Conservation (phyloP, 164 flowering plant genomes). For the Chimonanthus praecox region DNA sequence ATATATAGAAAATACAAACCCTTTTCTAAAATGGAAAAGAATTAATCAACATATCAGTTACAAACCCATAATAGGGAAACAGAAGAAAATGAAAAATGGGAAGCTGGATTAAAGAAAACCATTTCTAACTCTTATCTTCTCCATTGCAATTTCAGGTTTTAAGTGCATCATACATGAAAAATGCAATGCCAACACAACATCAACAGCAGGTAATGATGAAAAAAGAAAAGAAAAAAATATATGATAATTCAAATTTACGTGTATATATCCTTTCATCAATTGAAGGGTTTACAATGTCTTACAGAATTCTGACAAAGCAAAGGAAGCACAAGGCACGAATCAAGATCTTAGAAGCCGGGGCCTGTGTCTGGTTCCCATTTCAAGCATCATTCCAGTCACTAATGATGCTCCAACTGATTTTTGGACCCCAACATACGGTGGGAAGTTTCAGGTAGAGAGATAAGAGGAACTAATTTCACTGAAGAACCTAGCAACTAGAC, state of each 20-base stretch:
- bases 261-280: not conserved
- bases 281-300: not conserved
- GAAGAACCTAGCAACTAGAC: not conserved
- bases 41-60: no score
- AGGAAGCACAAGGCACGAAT: not conserved
- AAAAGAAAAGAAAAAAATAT: not conserved
- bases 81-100: not conserved
- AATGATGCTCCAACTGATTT: not conserved
- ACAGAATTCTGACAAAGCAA: not conserved
- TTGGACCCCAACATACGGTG: not conserved
- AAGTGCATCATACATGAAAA: slow-evolving; percentile 1
- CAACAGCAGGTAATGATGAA: not conserved
- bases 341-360: slow-evolving; percentile 4
- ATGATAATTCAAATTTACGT: not conserved
- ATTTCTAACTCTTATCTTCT: not conserved
- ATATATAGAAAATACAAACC: no score
- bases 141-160: slow-evolving; percentile 1
- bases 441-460: not conserved
- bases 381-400: not conserved
- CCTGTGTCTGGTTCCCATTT: slow-evolving; percentile 2
- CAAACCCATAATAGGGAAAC: not conserved
- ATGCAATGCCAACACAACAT: not conserved
- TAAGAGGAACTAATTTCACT: not conserved
- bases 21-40: no score
- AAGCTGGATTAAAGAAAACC: not conserved